Base-by-base conservation (phyloP, 768 basidiomycete genomes). In the Lentinula boryana region DNA sequence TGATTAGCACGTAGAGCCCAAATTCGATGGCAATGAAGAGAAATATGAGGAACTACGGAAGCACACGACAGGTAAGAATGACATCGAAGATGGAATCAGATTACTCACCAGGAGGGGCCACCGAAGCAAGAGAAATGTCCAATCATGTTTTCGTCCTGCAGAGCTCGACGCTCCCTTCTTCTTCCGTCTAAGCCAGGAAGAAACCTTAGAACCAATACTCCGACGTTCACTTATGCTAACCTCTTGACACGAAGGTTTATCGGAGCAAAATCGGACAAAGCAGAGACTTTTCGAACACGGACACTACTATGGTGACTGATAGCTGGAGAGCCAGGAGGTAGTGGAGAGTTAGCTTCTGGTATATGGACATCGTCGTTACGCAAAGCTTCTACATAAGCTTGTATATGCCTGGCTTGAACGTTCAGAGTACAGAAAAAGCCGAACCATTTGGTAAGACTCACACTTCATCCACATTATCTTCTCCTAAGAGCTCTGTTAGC, bases 221-320 rank as follows among this genome's bases (percentile, higher is more conserved):
- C 27, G 8, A 27, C 38, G n/a, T 12, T 18, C 46, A 7, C 38
- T n/a, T 13, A 9, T 27, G 63, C 76, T 60, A 65, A 92, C 92
- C 82, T 85, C 70, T 84, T 87, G 18, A 98, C 87, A 68, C 80
- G 88, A 65, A 93, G 74, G 69, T 97, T 92, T 27, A 98, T 85
- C 0, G 96, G 97, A 5, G 95, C 92, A 66, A 93, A 94, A 70
- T 95, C 93, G 1, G 87, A 89, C 54, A 93, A 74, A 1, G 92
- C 91, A 55, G 89, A 86, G 5, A 95, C 85, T 73, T 92, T 94
- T 68, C 84, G 81, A 23, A 92, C 81, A 16, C 90, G 85, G 5
- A 73, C 74, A 40, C 75, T 74, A 67, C 68, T 64, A 71, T 63
- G 54, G 64, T 64, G 43, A 69, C 66, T 43, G 63, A 62, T 41